Base-by-base conservation (phyloP, 768 basidiomycete genomes). In the Auricularia sp. region DNA sequence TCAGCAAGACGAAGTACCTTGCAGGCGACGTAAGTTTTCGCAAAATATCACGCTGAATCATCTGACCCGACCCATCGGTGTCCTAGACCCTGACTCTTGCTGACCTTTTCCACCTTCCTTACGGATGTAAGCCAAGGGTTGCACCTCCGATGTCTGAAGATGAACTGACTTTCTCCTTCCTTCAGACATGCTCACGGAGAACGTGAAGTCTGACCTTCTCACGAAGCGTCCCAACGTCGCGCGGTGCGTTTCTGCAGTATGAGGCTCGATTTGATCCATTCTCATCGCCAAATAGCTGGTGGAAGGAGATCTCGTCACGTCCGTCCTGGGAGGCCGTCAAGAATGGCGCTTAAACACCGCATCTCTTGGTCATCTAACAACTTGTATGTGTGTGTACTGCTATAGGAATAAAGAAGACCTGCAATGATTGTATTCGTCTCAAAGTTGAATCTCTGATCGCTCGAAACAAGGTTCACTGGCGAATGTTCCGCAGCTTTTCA, bases 1-100 rank as follows among this genome's bases (percentile, higher is more conserved):
- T 88, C 35, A 71, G 77, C 33, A 85, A 83, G 71, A 79, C 82
- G 64, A 79, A 78, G 67, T 86, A 83, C 70, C 71, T 74, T 72
- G 79, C 66, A 71, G 84, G 75, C 71, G 79, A 69, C 68, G 74
- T 78, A 51, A 63, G 71, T 66, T 12, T n/a, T 12, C 12, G 14
- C 10, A 10, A 21, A 16, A 1, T 54, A 36, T 18, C 33, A 12
- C 33, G 2, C 5, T 18, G 14, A 4, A 3, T 62, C 18, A 61
- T 36, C 54, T 64, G 44, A 61, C 51, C 35, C 43, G 29, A 29
- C 29, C 29, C 29, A 29, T 29, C 29, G 42, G 23, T 35, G 14
- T 21, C 53, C 16, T 14, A 64, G 29, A 44, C 67, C 39, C 60
- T 74, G 47, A 70, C 70, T 3, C 21, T 71, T 3, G 71, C 68